A percentile compares a stretch with the other conserved stretches of the same genome.
phyloP scores from a whole-genome alignment of 176 grass and related monocot genomes.

The Puya raimondii region DNA sequence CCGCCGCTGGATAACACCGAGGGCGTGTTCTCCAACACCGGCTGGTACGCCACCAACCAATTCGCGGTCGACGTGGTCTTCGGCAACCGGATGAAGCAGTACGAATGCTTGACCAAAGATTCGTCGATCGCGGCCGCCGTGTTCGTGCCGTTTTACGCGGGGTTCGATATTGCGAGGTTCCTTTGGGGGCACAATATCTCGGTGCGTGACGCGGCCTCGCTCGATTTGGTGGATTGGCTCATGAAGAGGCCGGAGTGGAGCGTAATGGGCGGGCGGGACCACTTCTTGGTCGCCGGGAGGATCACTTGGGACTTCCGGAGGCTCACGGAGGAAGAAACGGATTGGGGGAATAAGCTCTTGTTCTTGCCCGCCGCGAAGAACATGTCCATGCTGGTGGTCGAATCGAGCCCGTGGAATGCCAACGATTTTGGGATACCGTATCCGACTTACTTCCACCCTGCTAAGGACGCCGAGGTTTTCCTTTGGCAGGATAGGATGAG shows the following conservation, averaged over 20 bases:
- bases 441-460: slow-evolving; percentile 92
- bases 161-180: slow-evolving; percentile 72
- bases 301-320: slow-evolving; percentile 98
- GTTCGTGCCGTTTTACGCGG: slow-evolving; percentile 96
- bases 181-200: slow-evolving; percentile 91
- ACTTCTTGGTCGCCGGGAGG: slow-evolving; percentile 84
- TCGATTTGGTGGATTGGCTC: slow-evolving; percentile 86
- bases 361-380: slow-evolving; percentile 81
- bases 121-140: slow-evolving; percentile 69
- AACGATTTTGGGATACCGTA: slow-evolving; percentile 93
- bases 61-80: slow-evolving; percentile 91
- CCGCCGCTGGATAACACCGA: slow-evolving; percentile 64
- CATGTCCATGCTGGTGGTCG: slow-evolving; percentile 96
- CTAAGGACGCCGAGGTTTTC: slow-evolving; percentile 74
- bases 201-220: slow-evolving; percentile 59
- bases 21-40: slow-evolving; percentile 76
- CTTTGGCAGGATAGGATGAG: slow-evolving; percentile 94
- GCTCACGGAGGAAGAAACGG: slow-evolving; percentile 47
- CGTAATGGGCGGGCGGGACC: slow-evolving; percentile 87
- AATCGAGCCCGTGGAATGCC: slow-evolving; percentile 87
- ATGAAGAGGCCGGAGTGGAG: slow-evolving; percentile 69
- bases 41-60: slow-evolving; percentile 93
- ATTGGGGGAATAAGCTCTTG: slow-evolving; percentile 91
- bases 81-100: slow-evolving; percentile 92
- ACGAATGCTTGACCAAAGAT: slow-evolving; percentile 84